phyloP scores from a whole-genome alignment of 305 asterid species.

The Striga hermonthica region DNA sequence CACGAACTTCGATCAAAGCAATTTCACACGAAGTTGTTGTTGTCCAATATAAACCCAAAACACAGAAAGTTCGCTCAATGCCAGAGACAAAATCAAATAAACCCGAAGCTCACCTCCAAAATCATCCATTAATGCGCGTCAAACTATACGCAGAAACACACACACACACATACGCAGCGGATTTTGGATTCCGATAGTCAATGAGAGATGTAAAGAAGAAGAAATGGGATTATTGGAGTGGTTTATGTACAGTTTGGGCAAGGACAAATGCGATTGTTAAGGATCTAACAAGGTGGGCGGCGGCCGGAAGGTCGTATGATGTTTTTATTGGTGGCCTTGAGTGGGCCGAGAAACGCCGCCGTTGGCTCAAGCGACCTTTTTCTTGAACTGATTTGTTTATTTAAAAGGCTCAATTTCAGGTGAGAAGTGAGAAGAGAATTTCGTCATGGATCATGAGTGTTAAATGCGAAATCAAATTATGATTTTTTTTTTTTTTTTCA shows the following conservation, averaged over 20 bases:
- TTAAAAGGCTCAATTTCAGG: no score
- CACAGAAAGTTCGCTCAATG: slow-evolving; percentile 29
- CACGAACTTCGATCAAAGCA: slow-evolving; percentile 37
- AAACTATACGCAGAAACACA: neutral
- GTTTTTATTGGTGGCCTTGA: no score
- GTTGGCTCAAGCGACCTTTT: no score
- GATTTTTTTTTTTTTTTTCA: no score
- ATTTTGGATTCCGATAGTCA: neutral
- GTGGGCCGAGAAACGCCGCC: no score
- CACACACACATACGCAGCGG: neutral
- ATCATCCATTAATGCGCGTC: slow-evolving; percentile 4
- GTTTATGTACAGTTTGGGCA: slow-evolving; percentile 45
- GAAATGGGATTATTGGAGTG: slow-evolving; percentile 25
- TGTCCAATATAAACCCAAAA: slow-evolving; percentile 27
- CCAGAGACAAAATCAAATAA: slow-evolving; percentile 18
- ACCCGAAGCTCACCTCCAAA: slow-evolving; percentile 36
- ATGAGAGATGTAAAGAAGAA: slow-evolving; percentile 10
- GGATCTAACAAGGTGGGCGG: slow-evolving; percentile 2
- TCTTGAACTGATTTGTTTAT: no score
- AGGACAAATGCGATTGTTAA: slow-evolving; percentile 25
- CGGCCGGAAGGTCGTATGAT: no score
- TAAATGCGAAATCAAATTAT: no score
- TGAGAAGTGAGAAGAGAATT: no score
- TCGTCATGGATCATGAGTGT: no score
- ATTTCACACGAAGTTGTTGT: slow-evolving; percentile 32